A percentile compares a stretch with the other conserved stretches of the same genome.
Conservation (phyloP, 2,329 filamentous ascomycete genomes). For the Cladosporium sp. region DNA sequence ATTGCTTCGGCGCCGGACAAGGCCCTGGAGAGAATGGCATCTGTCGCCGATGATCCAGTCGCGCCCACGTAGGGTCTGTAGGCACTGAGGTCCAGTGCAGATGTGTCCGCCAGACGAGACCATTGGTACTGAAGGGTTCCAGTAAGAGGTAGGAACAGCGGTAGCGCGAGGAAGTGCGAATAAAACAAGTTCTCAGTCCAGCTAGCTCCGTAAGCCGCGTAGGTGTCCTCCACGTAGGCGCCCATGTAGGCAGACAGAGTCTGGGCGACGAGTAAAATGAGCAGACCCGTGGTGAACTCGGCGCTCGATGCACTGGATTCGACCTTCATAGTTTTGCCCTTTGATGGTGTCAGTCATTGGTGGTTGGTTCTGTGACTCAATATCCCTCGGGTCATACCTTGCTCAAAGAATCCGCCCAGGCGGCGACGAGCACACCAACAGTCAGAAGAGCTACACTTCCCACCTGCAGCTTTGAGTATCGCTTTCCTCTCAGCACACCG, state of each 20-base stretch:
- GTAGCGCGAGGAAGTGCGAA: constrained; percentile 69
- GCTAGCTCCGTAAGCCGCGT: constrained; percentile 76
- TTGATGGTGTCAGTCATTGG: constrained; percentile 13
- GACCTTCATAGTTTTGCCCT: constrained; percentile 41
- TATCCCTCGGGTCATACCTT: constrained; percentile 56
- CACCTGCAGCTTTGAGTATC: constrained; percentile 74
- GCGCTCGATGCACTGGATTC: constrained; percentile 37
- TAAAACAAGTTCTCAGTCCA: constrained; percentile 98
- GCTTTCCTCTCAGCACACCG: constrained; percentile 81
- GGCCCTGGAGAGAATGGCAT: constrained; percentile 11
- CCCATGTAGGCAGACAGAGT: constrained; percentile 90
- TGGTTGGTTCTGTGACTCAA: neutral
- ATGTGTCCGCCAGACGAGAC: constrained; percentile 56
- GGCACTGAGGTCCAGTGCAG: constrained; percentile 48
- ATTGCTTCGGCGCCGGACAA: constrained; percentile 18
- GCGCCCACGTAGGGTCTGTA: constrained; percentile 1
- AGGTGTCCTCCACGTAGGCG: constrained; percentile 87
- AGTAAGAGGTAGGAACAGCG: constrained; percentile 70
- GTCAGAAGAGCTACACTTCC: constrained; percentile 79
- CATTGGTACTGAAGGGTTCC: constrained; percentile 62
- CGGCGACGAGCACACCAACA: constrained; percentile 77
- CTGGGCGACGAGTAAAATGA: constrained; percentile 82
- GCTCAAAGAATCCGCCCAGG: constrained; percentile 79
- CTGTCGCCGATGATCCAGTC: constrained; percentile 6
- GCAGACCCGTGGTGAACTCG: constrained; percentile 64